phyloP scores from a whole-genome alignment of 208 protist species.

The Trypanosoma congolense region DNA sequence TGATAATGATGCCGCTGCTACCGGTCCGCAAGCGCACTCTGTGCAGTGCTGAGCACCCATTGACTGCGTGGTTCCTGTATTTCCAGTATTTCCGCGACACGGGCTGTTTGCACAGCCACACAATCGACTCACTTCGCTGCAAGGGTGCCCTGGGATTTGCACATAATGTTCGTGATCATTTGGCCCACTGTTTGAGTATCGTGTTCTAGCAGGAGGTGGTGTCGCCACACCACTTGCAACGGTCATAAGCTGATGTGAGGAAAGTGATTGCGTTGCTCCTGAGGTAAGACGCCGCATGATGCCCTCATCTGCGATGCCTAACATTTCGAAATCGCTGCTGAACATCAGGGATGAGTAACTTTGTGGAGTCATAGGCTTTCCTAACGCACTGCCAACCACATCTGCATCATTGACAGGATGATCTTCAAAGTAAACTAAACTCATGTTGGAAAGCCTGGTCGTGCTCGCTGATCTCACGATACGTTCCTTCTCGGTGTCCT shows the following conservation, averaged over 20 bases:
- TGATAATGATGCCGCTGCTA: background rate
- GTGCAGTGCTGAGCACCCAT: background rate
- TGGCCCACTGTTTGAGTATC: too few relatives aligned
- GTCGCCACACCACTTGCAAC: background rate
- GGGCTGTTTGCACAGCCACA: too few relatives aligned
- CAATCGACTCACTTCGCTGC: too few relatives aligned
- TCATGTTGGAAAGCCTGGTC: background rate
- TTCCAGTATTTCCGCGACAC: too few relatives aligned
- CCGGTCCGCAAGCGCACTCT: background rate
- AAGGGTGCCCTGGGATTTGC: too few relatives aligned
- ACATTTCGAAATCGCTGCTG: slow-evolving; percentile 1
- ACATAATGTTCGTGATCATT: too few relatives aligned
- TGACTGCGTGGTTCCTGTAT: too few relatives aligned
- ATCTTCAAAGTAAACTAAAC: background rate
- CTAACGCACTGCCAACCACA: slow-evolving; percentile 19
- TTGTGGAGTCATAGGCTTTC: slow-evolving; percentile 52
- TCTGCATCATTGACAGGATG: slow-evolving; percentile 22
- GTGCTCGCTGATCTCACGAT: background rate
- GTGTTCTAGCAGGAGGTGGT: too few relatives aligned
- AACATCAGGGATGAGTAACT: slow-evolving; percentile 29
- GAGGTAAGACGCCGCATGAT: background rate
- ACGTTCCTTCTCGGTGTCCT: background rate
- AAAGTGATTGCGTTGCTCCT: background rate
- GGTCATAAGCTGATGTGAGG: background rate
- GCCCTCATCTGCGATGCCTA: background rate